phyloP scores from a whole-genome alignment of 345 rosid species.

The Sonneratia caseolaris region DNA sequence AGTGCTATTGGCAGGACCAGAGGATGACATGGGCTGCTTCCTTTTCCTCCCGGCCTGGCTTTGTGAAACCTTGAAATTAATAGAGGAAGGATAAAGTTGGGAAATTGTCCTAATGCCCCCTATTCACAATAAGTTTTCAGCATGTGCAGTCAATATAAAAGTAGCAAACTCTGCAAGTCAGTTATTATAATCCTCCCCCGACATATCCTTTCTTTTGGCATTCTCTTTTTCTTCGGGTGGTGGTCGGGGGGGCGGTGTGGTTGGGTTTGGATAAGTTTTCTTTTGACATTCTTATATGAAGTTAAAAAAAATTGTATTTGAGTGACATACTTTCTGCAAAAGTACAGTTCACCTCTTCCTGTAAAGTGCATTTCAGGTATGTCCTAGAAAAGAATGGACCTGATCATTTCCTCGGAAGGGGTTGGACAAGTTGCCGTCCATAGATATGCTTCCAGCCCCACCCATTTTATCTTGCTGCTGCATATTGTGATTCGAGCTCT shows the following conservation, averaged over 20 bases:
- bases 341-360: too few species aligned
- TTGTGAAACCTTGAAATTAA: conserved; percentile 65
- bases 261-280: too few species aligned
- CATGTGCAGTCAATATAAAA: not conserved
- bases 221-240: too few species aligned
- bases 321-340: too few species aligned
- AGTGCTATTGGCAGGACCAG: conserved; percentile 98
- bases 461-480: conserved; percentile 91
- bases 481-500: conserved; percentile 43
- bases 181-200: not conserved
- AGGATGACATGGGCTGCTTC: conserved; percentile 93
- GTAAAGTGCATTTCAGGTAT: too few species aligned
- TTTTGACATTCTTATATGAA: too few species aligned
- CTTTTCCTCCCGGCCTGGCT: conserved; percentile 92
- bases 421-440: conserved; percentile 84
- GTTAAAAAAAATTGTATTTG: too few species aligned
- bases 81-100: conserved; percentile 23
- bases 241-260: too few species aligned
- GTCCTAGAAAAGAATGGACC: conserved; percentile 34
- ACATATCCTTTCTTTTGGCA: too few species aligned
- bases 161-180: not conserved
- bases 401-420: conserved; percentile 94
- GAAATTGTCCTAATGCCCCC: conserved; percentile 12
- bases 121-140: not conserved
- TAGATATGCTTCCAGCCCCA: conserved; percentile 48